Evolutionary conservation across 2,329 filamentous ascomycete species (phyloP), one percentile per base, ranked within the genome.

Genomic region (Clarireedia sp.): DNA sequence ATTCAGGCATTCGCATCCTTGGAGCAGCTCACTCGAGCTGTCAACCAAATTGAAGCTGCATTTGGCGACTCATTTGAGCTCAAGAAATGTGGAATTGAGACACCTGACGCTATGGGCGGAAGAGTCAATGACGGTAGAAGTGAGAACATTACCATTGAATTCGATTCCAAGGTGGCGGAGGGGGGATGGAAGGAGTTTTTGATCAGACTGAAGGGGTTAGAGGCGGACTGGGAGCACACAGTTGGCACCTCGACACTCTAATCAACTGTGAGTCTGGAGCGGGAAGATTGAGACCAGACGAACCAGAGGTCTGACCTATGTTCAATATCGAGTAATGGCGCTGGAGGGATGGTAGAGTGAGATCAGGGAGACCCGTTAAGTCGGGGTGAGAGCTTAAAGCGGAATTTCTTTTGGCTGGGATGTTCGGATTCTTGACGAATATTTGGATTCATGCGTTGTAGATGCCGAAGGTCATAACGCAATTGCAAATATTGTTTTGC

Each of bases 61-160:
- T 64, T 65, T 47, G 53, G 59, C n/a, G 52, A 58, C 10, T 48
- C 51, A 4, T 62, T 63, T 29, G 58, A 60, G 2, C 54, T 66
- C 3, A 58, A 54, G 47, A 66, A 63, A 36, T 64, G 62, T 37
- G 64, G 63, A 12, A 57, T 59, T 8, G 59, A 63, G 38, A 51
- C 56, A 3, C 60, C 60, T 9, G 59, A 64, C 61, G 63, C 59
- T 1, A 64, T 63, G 60, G 62, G 62, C 19, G 62, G 58, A 1
- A 59, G 60, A 51, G 59, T 65, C 16, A 64, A 65, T 36, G 63
- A 66, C 48, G 62, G 63, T 3, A 55, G 60, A 24, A 57, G 54
- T 36, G 63, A 64, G 38, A 64, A 64, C 10, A 50, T 66, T 16
- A 66, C 63, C 0, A 64, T 66, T n/a, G 56, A 64, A 21, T 64